A percentile compares a stretch with the other conserved stretches of the same genome.
These are phyloP conservation scores for Polyplosphaeria fusca DNA, from an alignment of 495 filamentous ascomycete species.

Conservation along the genomic window DNA sequence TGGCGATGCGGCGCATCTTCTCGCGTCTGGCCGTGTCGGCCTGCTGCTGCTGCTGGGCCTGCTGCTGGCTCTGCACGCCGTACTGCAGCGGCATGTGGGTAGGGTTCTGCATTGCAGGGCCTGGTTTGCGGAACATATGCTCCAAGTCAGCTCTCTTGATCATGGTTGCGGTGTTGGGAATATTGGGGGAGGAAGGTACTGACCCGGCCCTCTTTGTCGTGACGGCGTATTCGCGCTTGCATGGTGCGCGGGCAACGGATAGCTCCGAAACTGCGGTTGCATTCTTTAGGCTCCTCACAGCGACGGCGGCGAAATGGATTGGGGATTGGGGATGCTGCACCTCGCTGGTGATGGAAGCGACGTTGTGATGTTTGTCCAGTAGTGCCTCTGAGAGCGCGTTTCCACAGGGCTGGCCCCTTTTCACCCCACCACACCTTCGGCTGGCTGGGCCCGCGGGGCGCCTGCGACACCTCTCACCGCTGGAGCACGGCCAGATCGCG, in stretches of 20 bases:
- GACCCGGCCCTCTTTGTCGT: slow-evolving; percentile 37
- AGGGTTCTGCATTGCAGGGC: slow-evolving; percentile 32
- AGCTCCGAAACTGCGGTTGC: slow-evolving; percentile 41
- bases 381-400: slow-evolving; percentile 27
- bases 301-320: slow-evolving; percentile 24
- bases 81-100: slow-evolving; percentile 18
- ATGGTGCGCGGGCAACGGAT: slow-evolving; percentile 35
- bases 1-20: slow-evolving; percentile 68
- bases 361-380: slow-evolving; percentile 14
- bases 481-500: not conserved
- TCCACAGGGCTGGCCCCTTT: slow-evolving; percentile 32
- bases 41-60: slow-evolving; percentile 54
- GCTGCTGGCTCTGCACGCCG: slow-evolving; percentile 12
- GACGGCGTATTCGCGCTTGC: slow-evolving; percentile 31
- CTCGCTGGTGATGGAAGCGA: slow-evolving; percentile 4
- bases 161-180: slow-evolving; percentile 26
- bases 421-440: slow-evolving; percentile 16
- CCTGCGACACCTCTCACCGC: slow-evolving; percentile 2
- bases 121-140: slow-evolving; percentile 41
- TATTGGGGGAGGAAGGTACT: slow-evolving; percentile 9
- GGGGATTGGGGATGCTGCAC: slow-evolving; percentile 15
- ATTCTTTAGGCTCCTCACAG: slow-evolving; percentile 22
- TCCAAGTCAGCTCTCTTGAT: slow-evolving; percentile 43
- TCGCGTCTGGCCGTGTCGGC: slow-evolving; percentile 56
- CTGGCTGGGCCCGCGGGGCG: slow-evolving; percentile 4